Conservation (phyloP, 495 filamentous ascomycete species). For the Trichoderma asperelloides region DNA sequence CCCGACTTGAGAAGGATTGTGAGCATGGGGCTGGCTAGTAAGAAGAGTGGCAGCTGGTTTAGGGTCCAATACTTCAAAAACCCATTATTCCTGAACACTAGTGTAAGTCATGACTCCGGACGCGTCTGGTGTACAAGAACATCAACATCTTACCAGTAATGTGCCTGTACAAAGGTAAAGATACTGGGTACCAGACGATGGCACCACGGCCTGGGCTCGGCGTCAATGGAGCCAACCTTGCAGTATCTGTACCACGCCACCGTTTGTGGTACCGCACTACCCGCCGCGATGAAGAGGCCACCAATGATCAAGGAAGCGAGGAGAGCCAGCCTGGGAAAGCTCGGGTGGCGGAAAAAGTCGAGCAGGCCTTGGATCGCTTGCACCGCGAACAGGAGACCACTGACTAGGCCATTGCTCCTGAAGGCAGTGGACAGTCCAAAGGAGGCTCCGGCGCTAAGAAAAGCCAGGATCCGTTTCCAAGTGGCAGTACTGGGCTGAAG, state of each 20-base stretch:
- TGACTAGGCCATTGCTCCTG: constrained; percentile 81
- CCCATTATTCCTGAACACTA: constrained; percentile 60
- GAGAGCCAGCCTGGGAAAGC: constrained; percentile 30
- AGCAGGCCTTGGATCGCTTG: constrained; percentile 45
- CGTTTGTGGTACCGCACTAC: constrained; percentile 62
- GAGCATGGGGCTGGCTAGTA: constrained; percentile 73
- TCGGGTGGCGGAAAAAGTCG: constrained; percentile 16
- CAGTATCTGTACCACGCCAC: constrained; percentile 72
- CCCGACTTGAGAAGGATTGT: constrained; percentile 40
- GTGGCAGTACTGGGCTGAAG: constrained; percentile 21
- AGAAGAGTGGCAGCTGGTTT: constrained; percentile 79
- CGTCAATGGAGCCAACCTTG: constrained; percentile 18
- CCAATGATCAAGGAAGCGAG: constrained; percentile 49
- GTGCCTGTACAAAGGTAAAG: constrained; percentile 77
- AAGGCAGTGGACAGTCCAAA: constrained; percentile 69
- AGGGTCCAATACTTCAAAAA: constrained; percentile 86
- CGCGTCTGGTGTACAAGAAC: not conserved
- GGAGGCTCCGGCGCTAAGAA: constrained; percentile 51
- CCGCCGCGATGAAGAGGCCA: constrained; percentile 56
- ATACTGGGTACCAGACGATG: constrained; percentile 63
- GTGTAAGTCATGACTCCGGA: constrained; percentile 11
- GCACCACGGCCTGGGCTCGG: constrained; percentile 63
- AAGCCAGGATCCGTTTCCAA: constrained; percentile 33
- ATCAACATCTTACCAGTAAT: constrained; percentile 69
- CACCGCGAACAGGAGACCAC: constrained; percentile 51